phyloP scores from a whole-genome alignment of 495 filamentous ascomycete genomes.

The Elaphomyces granulatus region DNA sequence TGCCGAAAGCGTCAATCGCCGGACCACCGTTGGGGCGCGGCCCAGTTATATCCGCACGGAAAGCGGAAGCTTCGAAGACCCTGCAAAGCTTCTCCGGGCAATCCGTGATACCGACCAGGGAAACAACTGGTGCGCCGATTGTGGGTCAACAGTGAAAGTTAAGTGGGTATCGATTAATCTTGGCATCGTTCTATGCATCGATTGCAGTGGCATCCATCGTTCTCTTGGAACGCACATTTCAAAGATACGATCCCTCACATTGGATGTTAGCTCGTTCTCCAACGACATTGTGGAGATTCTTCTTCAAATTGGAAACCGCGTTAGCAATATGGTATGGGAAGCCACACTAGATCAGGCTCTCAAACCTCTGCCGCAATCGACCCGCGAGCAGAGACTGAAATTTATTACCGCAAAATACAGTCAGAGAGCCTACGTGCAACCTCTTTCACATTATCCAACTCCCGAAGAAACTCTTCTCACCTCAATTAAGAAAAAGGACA shows the following conservation, averaged over 20 bases:
- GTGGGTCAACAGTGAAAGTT: constrained; percentile 76
- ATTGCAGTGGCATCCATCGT: constrained; percentile 94
- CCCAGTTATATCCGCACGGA: constrained; percentile 56
- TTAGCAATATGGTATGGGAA: constrained; percentile 97
- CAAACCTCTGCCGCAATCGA: constrained; percentile 63
- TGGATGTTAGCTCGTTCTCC: constrained; percentile 91
- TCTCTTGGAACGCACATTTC: constrained; percentile 96
- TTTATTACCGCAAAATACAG: constrained; percentile 96
- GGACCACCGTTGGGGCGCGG: constrained; percentile 80
- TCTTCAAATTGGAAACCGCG: constrained; percentile 77
- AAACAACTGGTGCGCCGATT: constrained; percentile 92
- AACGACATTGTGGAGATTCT: constrained; percentile 93
- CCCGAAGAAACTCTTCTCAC: constrained; percentile 86
- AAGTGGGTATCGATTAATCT: constrained; percentile 99
- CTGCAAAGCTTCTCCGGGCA: constrained; percentile 68
- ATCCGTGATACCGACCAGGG: constrained; percentile 84
- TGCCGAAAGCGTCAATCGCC: constrained; percentile 49
- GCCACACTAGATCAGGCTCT: constrained; percentile 55
- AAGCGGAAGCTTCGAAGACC: constrained; percentile 60
- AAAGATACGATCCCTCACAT: constrained; percentile 87
- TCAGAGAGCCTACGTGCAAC: constrained; percentile 64
- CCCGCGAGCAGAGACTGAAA: constrained; percentile 71
- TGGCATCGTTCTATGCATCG: constrained; percentile 91
- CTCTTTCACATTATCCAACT: constrained; percentile 64
- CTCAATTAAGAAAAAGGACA: constrained; percentile 86